phyloP scores from a whole-genome alignment of 1,139 yeast species.

The Nakaseomyces uthaithaninus region DNA sequence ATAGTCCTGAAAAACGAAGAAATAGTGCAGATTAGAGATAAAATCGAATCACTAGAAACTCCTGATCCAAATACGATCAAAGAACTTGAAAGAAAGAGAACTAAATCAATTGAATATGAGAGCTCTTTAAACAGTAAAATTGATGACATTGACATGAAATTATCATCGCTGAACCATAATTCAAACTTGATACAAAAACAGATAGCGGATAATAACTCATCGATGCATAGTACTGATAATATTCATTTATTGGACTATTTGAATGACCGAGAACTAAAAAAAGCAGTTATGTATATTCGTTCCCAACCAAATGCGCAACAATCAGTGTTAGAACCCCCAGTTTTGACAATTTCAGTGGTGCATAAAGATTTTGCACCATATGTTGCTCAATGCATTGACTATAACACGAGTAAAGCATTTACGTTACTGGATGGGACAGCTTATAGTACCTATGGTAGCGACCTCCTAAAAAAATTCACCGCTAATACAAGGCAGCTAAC shows the following conservation, averaged over 20 bases:
- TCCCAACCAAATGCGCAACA: conserved; percentile 34
- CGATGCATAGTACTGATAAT: conserved; percentile 45
- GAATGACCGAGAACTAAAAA: conserved; percentile 27
- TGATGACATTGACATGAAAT: conserved; percentile 17
- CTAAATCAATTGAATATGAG: conserved; percentile 16
- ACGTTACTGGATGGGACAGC: conserved; percentile 40
- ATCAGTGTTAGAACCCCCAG: conserved; percentile 64
- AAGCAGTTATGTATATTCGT: conserved; percentile 38
- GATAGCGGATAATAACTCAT: conserved; percentile 23
- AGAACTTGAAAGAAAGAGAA: conserved; percentile 15
- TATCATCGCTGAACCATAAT: conserved; percentile 16
- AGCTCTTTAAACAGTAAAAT: conserved; percentile 11
- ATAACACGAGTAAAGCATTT: conserved; percentile 48
- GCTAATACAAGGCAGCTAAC: conserved; percentile 43
- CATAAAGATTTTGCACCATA: conserved; percentile 45
- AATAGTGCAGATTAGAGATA: conserved; percentile 20
- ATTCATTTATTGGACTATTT: conserved; percentile 37
- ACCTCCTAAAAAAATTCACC: conserved; percentile 35
- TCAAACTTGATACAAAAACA: conserved; percentile 15
- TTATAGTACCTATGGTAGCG: conserved; percentile 38
- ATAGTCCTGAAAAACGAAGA: conserved; percentile 24
- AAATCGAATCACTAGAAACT: conserved; percentile 18
- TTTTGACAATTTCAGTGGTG: conserved; percentile 52
- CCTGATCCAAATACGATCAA: conserved; percentile 22
- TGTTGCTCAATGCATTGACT: conserved; percentile 52